These are phyloP conservation scores for Bipolaris zeicola DNA, from an alignment of 2,329 filamentous ascomycete species.

Conservation along the genomic window DNA sequence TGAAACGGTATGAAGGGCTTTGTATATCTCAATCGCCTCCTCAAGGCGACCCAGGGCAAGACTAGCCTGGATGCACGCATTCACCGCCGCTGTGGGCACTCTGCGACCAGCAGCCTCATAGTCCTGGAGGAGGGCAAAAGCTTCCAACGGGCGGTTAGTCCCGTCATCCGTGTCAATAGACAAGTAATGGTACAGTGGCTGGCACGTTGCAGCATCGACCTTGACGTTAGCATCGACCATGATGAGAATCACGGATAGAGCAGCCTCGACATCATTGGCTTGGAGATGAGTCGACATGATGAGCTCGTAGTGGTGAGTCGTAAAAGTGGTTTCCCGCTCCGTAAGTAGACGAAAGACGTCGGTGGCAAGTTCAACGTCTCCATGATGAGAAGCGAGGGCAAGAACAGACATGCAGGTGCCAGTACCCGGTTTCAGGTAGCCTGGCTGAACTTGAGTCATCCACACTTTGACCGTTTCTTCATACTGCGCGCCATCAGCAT, in stretches of 20 bases:
- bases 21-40: constrained; percentile 65
- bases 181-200: constrained; percentile 65
- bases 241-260: constrained; percentile 72
- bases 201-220: constrained; percentile 65
- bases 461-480: constrained; percentile 73
- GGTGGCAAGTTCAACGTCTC: constrained; percentile 71
- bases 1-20: constrained; percentile 61
- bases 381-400: constrained; percentile 70
- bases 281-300: constrained; percentile 73
- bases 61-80: constrained; percentile 60
- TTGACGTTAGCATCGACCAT: constrained; percentile 70
- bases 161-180: constrained; percentile 50
- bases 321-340: constrained; percentile 62
- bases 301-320: constrained; percentile 76
- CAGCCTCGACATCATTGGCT: constrained; percentile 65
- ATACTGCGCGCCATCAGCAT: constrained; percentile 52
- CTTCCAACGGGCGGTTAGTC: constrained; percentile 54
- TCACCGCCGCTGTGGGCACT: constrained; percentile 59
- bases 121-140: constrained; percentile 62
- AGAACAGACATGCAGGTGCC: constrained; percentile 72
- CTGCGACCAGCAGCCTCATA: constrained; percentile 57
- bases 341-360: constrained; percentile 71
- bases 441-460: constrained; percentile 66
- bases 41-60: constrained; percentile 53
- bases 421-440: constrained; percentile 66